Evolutionary conservation across 2,329 filamentous ascomycete genomes (phyloP), one percentile per base, ranked within the genome.

Genomic region (Paecilomyces sp.): DNA sequence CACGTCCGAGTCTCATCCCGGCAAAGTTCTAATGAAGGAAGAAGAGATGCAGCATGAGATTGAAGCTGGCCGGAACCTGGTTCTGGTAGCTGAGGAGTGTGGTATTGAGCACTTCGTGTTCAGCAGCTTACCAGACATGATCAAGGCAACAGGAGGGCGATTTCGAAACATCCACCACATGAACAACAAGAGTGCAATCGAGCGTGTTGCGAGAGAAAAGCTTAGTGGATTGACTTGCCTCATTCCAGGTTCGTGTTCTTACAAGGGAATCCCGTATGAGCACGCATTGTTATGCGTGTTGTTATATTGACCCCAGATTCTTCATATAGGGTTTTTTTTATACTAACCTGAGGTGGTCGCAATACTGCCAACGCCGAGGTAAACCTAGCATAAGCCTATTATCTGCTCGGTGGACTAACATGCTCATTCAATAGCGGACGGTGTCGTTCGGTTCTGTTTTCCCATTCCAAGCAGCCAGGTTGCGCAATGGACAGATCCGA

Each of bases 31-130:
- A 2, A 52, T 61, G 13, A 62, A 56, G 6, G 60, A 66, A 22
- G 60, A 65, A 11, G 64, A 65, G 5, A 58, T 65, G 58, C 59
- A 60, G 18, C 63, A 64, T 58, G 65, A 67, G 55, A 30, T 66
- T 24, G 62, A 61, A 11, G 62, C 61, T 1, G 65, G 65, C 3
- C 18, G 58, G 15, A 64, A 65, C 22, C 63, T 67, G n/a, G 54
- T 67, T 15, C 33, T 30, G n/a, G 63, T 62, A 31, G 64, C 65
- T 2, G 53, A 62, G 24, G 60, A 57, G 11, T 62, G 61, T 50
- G 15, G 57, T n/a, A 33, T 62, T 5, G 24, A 57, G 33, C 65
- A 66, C 58, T 61, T 65, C 24, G 58, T 66, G 31, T 57, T 66
- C n/a, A 67, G 64, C 34, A 65, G 62, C 47, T 52, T 67, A 50